phyloP scores from a whole-genome alignment of 306 rosid genomes.

The Psophocarpus tetragonolobus region DNA sequence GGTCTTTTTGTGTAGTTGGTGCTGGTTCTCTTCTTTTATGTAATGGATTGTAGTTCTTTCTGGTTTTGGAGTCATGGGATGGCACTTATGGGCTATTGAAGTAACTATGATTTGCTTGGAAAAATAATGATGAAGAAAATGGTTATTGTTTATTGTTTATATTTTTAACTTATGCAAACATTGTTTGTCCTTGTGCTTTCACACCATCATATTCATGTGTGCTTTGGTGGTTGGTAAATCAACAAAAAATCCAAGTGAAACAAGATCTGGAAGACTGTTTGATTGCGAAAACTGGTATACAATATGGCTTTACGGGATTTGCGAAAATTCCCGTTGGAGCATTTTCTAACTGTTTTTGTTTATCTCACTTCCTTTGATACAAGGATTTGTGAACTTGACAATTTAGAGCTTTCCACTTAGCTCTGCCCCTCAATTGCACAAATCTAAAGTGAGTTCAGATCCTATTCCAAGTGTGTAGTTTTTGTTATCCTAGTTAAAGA shows the following conservation, averaged over 20 bases:
- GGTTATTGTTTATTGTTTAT: not conserved
- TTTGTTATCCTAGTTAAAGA: not conserved
- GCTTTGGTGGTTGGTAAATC: not conserved
- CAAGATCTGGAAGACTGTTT: not conserved
- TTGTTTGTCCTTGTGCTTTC: not conserved
- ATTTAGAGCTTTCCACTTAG: not conserved
- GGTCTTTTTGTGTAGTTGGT: not conserved
- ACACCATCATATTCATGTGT: not conserved
- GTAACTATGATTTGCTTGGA: not conserved
- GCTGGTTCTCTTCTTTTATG: not conserved
- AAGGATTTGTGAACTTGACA: conserved; percentile 1
- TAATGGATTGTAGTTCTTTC: not conserved
- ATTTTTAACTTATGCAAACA: not conserved
- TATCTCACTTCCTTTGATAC: not conserved
- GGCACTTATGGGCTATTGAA: not conserved
- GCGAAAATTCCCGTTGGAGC: not conserved
- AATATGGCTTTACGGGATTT: not conserved
- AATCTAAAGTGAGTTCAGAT: not conserved
- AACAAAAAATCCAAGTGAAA: not conserved
- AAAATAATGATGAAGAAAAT: not conserved
- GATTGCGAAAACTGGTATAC: not conserved
- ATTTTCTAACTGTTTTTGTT: not conserved
- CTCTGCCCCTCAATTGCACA: not conserved
- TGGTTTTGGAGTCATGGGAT: not conserved
- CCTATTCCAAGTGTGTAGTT: not conserved